Evolutionary conservation across 140 eudicot genomes (phyloP).

Genomic region (Flaveria floridana): DNA sequence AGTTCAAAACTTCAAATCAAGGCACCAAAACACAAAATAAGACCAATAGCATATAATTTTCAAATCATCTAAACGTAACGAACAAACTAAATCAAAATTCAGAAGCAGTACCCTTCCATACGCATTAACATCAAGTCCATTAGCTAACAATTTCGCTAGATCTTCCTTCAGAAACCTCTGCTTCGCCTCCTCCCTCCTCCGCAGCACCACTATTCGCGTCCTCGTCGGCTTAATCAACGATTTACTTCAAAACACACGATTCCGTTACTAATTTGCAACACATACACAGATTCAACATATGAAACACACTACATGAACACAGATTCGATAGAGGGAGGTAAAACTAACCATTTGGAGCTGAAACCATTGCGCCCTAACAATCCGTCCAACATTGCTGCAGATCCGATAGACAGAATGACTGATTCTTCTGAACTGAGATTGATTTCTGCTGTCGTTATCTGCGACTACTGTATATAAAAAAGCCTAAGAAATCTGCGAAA

Average conservation of each 20-base stretch:
- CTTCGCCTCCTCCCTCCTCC: conserved; percentile 78
- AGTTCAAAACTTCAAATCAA: background rate
- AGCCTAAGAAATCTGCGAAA: conserved; percentile 10
- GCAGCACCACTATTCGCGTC: conserved; percentile 63
- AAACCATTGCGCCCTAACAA: conserved; percentile 75
- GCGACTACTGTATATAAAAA: conserved; percentile 19
- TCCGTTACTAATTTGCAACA: conserved; percentile 6
- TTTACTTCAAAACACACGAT: conserved; percentile 56
- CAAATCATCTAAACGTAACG: background rate
- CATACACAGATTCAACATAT: background rate
- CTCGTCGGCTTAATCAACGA: conserved; percentile 68
- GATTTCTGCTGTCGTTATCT: conserved; percentile 19
- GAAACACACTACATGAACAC: background rate
- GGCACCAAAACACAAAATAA: background rate
- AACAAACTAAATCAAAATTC: background rate
- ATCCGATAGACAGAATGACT: conserved; percentile 27
- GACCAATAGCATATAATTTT: background rate
- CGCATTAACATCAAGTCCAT: conserved; percentile 89
- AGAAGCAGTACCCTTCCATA: conserved; percentile 67
- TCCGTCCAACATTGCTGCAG: conserved; percentile 80
- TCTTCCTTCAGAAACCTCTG: conserved; percentile 85
- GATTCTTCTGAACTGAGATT: conserved; percentile 28
- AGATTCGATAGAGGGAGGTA: conserved; percentile 18
- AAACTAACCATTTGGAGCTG: conserved; percentile 73
- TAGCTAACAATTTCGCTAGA: conserved; percentile 72